phyloP scores from a whole-genome alignment of 2,329 filamentous ascomycete species.

The Talaromyces sp. region DNA sequence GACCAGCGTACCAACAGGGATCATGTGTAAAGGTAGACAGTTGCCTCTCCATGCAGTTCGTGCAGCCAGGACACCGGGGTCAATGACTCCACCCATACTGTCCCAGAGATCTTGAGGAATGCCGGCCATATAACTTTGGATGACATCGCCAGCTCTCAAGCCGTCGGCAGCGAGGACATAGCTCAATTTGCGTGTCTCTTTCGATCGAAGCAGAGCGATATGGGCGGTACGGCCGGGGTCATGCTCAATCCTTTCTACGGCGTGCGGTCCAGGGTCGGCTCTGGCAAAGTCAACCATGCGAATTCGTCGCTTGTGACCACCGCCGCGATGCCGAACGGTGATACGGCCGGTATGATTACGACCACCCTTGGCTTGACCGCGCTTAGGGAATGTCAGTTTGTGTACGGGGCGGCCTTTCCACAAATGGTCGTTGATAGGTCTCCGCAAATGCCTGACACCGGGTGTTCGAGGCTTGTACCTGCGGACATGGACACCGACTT shows the following conservation, averaged over 20 bases:
- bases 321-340: conserved; percentile 86
- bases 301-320: conserved; percentile 87
- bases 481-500: conserved; percentile 53
- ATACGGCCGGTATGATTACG: conserved; percentile 82
- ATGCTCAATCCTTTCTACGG: conserved; percentile 92
- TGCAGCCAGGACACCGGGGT: conserved; percentile 92
- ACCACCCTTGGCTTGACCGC: conserved; percentile 87
- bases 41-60: conserved; percentile 94
- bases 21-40: conserved; percentile 91
- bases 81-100: conserved; percentile 87
- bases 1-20: conserved; percentile 87
- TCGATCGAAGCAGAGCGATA: conserved; percentile 77
- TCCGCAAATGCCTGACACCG: conserved; percentile 82
- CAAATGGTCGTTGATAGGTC: conserved; percentile 92
- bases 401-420: conserved; percentile 88
- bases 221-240: conserved; percentile 91
- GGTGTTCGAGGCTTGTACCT: conserved; percentile 93
- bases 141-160: conserved; percentile 81
- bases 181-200: conserved; percentile 69
- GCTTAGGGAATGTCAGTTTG: conserved; percentile 83
- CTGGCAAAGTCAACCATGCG: conserved; percentile 86
- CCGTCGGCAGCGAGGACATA: conserved; percentile 97
- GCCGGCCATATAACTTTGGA: conserved; percentile 87
- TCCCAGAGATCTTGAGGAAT: conserved; percentile 82
- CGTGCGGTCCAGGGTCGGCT: conserved; percentile 71